Percentiles rank a stretch among this genome's conserved stretches.
Conservation (phyloP, 768 basidiomycete species). For the Collybiopsis confluens region DNA sequence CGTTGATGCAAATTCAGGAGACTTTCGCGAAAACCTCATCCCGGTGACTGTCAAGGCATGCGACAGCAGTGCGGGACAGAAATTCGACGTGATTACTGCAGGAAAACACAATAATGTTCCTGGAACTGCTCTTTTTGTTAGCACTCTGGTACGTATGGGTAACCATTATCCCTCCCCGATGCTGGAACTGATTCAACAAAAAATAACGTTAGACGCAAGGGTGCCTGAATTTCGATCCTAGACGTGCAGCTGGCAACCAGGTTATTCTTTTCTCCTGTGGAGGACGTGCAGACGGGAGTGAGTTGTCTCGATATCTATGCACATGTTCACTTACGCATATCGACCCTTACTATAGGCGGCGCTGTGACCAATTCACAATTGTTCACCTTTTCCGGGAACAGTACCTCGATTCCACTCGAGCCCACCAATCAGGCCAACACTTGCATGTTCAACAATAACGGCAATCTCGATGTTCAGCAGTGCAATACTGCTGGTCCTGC, state of each 20-base stretch:
- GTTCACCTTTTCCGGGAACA: constrained; percentile 13
- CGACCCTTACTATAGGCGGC: constrained; percentile 4
- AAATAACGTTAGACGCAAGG: constrained; percentile 21
- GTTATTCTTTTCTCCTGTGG: constrained; percentile 22
- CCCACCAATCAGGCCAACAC: constrained; percentile 9
- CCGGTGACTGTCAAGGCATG: constrained; percentile 14
- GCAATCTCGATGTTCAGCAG: constrained; percentile 1
- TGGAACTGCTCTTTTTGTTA: constrained; percentile 17
- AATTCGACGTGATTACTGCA: constrained; percentile 19
- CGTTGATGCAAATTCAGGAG: constrained; percentile 13
- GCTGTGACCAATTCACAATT: constrained; percentile 19
- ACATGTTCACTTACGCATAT: constrained; percentile 6
- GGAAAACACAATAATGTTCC: constrained; percentile 16
- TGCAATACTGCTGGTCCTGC: constrained; percentile 5
- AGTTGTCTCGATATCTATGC: constrained; percentile 13
- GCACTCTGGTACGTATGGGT: constrained; percentile 9
- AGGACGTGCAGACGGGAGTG: constrained; percentile 19
- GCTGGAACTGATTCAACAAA: background rate
- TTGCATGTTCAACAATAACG: constrained; percentile 8
- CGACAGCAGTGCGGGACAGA: constrained; percentile 17
- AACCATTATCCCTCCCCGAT: background rate
- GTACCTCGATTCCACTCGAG: constrained; percentile 9
- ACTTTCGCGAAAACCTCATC: constrained; percentile 19
- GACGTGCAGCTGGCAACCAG: constrained; percentile 17
- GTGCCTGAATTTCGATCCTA: constrained; percentile 21